Percentiles rank a stretch among this genome's conserved stretches.
phyloP scores from a whole-genome alignment of 306 rosid genomes.

The Inga leiocalycina region DNA sequence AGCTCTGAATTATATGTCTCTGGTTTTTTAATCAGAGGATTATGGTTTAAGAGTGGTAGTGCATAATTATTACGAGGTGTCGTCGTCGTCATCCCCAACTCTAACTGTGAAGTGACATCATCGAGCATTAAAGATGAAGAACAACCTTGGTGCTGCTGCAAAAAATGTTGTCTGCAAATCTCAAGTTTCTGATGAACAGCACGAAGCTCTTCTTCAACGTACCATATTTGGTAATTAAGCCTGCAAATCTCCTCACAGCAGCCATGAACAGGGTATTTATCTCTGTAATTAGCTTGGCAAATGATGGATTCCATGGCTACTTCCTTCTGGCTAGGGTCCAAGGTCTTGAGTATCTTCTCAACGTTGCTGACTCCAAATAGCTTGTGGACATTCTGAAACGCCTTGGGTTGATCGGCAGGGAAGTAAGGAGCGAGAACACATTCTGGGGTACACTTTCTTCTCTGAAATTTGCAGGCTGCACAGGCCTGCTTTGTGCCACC shows the following conservation, averaged over 20 bases:
- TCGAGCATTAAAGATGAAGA: conserved; percentile 33
- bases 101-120: conserved; percentile 58
- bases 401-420: conserved; percentile 72
- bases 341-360: conserved; percentile 44
- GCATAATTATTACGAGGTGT: conserved; percentile 42
- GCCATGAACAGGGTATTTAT: conserved; percentile 64
- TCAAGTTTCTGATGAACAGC: conserved; percentile 58
- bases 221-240: conserved; percentile 50
- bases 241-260: conserved; percentile 59
- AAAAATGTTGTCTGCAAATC: conserved; percentile 54
- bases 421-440: conserved; percentile 72
- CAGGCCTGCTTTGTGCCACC: conserved; percentile 76
- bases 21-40: conserved; percentile 23
- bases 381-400: conserved; percentile 66
- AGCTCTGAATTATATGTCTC: conserved; percentile 35
- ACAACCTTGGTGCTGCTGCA: conserved; percentile 32
- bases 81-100: conserved; percentile 66
- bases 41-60: conserved; percentile 43
- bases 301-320: conserved; percentile 72
- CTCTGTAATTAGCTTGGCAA: conserved; percentile 57
- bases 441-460: conserved; percentile 68
- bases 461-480: conserved; percentile 73
- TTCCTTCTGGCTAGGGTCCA: conserved; percentile 49
- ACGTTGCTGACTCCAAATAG: conserved; percentile 80
- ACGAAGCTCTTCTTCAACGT: conserved; percentile 59